Base-by-base conservation (phyloP, 805 yeast species). In the Candida xyloterini region DNA sequence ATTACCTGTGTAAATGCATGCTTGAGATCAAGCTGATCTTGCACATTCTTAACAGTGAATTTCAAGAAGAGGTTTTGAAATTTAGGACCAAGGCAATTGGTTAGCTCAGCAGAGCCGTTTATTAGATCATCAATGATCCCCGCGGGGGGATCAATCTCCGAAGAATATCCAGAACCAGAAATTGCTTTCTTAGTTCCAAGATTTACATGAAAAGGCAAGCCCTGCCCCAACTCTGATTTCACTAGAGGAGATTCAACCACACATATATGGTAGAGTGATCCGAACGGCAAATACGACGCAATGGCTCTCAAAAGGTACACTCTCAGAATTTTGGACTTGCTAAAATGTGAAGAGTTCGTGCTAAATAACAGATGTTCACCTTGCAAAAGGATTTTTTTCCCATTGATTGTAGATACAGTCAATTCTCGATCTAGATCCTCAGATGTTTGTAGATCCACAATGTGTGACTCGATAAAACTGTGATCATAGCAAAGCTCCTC, bases 391-490 rank as follows among this genome's bases (percentile, higher is more conserved):
- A 84, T 59, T 37, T 77, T 79, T 48, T 71, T 73, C 15, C 78
- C 77, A 53, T 71, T 79, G 27, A 80, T 48, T 0, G 89, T 78
- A 40, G 62, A 64, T 13, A 73, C 60, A n/a, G 65, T 63, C 33
- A 36, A 44, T 52, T 39, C 10, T 60, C 59, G 25, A 57, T 53
- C 29, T 42, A 47, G 8, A 52, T 54, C 27, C 56, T 64, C 55
- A 43, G 53, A 43, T 50, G 51, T 16, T 53, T 43, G 23, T 2
- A 40, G 34, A 27, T 46, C 52, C 33, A 71, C 62, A 16, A 84
- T 72, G 56, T 84, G 91, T 2, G 84, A 74, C 33, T 71, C 70
- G 7, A 83, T 63, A 55, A 83, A 84, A 18, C 79, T 84, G 24
- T 74, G 75, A 27, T 67, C 69, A 35, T 73, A 73, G 55, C 86